Evolutionary conservation across 495 filamentous ascomycete species (phyloP).

Genomic region (Aspergillus coremiiformis): DNA sequence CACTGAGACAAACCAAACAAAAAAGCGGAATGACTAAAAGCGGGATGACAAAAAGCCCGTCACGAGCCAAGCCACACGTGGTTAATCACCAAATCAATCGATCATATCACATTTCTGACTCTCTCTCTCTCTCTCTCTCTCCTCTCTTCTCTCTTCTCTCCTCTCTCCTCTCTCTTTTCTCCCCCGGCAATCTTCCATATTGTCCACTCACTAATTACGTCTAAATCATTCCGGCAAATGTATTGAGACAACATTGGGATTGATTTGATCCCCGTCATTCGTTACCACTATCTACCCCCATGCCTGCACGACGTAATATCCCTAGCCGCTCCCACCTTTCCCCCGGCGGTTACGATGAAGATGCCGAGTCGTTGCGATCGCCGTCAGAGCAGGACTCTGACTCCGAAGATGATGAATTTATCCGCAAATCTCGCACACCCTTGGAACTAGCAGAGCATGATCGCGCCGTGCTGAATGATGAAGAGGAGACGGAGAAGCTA

Average conservation of each 20-base stretch:
- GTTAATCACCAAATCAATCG: no score
- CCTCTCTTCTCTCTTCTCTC: no score
- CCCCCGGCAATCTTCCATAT: no score
- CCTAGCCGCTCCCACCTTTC: constrained; percentile 47
- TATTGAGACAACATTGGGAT: not conserved
- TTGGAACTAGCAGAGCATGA: constrained; percentile 65
- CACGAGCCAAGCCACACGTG: no score
- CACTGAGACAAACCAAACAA: no score
- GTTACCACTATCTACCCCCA: constrained; percentile 11
- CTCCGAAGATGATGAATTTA: constrained; percentile 65
- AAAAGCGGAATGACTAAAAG: no score
- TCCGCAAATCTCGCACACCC: constrained; percentile 57
- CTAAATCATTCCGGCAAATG: not conserved
- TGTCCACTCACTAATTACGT: not conserved
- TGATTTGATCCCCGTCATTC: not conserved
- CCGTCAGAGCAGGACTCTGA: constrained; percentile 69
- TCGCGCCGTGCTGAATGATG: constrained; percentile 69
- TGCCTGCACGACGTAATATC: constrained; percentile 22
- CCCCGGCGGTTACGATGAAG: constrained; percentile 58
- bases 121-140: no score
- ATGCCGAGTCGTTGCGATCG: constrained; percentile 56
- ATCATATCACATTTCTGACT: no score
- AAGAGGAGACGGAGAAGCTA: constrained; percentile 80
- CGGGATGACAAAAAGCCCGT: no score
- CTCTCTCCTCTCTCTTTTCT: no score